Evolutionary conservation across 371 early-diverging fungal genomes (phyloP).

Genomic region (Mortierella polycephala): DNA sequence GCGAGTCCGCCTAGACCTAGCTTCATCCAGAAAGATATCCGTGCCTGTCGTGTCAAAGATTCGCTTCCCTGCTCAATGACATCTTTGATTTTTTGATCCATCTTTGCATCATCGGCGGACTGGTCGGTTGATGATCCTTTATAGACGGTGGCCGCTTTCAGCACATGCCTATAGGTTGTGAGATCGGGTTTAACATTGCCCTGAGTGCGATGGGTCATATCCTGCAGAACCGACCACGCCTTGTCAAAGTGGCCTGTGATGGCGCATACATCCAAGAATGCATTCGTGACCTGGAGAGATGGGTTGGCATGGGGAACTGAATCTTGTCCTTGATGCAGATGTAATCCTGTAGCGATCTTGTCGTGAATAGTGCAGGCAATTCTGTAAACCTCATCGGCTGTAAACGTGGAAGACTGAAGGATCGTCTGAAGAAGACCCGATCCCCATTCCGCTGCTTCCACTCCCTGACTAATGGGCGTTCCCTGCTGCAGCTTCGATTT

Average conservation of each 20-base stretch:
- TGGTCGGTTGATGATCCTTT: background rate
- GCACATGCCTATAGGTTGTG: slow-evolving; percentile 26
- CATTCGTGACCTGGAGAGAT: slow-evolving; percentile 34
- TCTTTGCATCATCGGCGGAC: background rate
- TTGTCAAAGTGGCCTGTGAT: slow-evolving; percentile 40
- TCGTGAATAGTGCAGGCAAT: slow-evolving; percentile 28
- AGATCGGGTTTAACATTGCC: slow-evolving; percentile 49
- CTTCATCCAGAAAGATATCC: slow-evolving; percentile 34
- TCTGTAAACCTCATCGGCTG: slow-evolving; percentile 32
- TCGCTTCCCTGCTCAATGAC: slow-evolving; percentile 28
- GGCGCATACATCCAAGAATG: slow-evolving; percentile 38
- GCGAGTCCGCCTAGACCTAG: slow-evolving; percentile 34
- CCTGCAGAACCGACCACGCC: slow-evolving; percentile 20
- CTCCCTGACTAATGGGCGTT: background rate
- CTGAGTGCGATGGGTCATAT: slow-evolving; percentile 20
- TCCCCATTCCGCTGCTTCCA: background rate
- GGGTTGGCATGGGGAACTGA: slow-evolving; percentile 1
- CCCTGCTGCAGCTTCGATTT: background rate
- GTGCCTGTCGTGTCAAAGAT: slow-evolving; percentile 22
- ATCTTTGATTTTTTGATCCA: slow-evolving; percentile 9
- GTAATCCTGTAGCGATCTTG: slow-evolving; percentile 11
- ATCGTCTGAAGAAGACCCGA: slow-evolving; percentile 31
- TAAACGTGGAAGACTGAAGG: slow-evolving; percentile 29
- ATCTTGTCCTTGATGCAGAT: background rate
- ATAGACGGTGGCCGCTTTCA: slow-evolving; percentile 18